Percentiles rank a stretch among this genome's conserved stretches.
Evolutionary conservation across 2,329 filamentous ascomycete species (phyloP).

Genomic region (Verticillium isaacii): DNA sequence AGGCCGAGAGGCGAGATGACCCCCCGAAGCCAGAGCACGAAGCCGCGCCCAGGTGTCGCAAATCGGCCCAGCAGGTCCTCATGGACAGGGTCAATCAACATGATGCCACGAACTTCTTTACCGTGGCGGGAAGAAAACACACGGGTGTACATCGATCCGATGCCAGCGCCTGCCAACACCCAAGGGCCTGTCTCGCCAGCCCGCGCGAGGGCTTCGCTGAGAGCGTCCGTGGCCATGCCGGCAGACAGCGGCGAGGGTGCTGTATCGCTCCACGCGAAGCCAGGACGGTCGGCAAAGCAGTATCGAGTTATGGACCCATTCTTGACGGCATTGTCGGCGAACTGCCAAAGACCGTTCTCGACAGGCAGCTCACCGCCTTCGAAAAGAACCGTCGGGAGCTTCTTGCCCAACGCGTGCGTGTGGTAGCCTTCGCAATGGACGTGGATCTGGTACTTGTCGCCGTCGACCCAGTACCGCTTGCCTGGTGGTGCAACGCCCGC

Average conservation of each 20-base stretch:
- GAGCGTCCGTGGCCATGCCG: conserved; percentile 83
- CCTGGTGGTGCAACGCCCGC: conserved; percentile 70
- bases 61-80: conserved; percentile 75
- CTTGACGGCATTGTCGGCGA: conserved; percentile 69
- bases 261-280: conserved; percentile 82
- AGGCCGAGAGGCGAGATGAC: conserved; percentile 83
- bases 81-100: conserved; percentile 85
- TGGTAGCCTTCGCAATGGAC: conserved; percentile 78
- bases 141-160: conserved; percentile 83
- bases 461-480: conserved; percentile 73
- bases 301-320: conserved; percentile 84
- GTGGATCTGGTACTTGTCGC: conserved; percentile 80
- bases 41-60: conserved; percentile 65
- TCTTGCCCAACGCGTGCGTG: conserved; percentile 47
- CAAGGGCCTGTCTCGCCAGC: conserved; percentile 84
- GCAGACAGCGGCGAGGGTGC: conserved; percentile 90
- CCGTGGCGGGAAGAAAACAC: conserved; percentile 86
- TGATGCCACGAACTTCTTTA: conserved; percentile 67
- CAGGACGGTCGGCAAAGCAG: conserved; percentile 93
- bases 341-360: conserved; percentile 73
- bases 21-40: conserved; percentile 81
- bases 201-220: conserved; percentile 78
- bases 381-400: conserved; percentile 74
- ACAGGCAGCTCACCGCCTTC: conserved; percentile 79
- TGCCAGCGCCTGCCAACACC: conserved; percentile 80